Evolutionary conservation across 306 rosid genomes (phyloP), one percentile per base, ranked within the genome.

Genomic region (Prunus salicina): DNA sequence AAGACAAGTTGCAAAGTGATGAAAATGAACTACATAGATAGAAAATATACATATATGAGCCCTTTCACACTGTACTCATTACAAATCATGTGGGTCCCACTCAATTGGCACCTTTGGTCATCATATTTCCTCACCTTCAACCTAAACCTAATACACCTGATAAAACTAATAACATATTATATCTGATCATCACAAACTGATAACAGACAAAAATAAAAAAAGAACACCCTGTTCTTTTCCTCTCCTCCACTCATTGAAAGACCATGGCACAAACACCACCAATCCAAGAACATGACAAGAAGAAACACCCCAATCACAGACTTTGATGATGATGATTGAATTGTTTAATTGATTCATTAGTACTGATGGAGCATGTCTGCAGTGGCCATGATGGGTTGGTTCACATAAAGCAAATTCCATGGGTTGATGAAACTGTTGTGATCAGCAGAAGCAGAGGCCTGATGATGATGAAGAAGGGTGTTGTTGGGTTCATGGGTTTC

Each of bases 351-450:
- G 30, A 19, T 71, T 79, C 78, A 12, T 14, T 81, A 87, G 77
- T 88, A 87, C 73, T 60, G 86, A 73, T 60, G 85, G 71, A 88
- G 81, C 81, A 93, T 87, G 77, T 89, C 86, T 12, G 90, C 84
- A 34, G 90, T 66, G 47, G 91, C 94, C 89, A 82, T 73, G 64
- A 94, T 87, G 76, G 97, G 97, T 65, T 89, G 98, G 72, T 87
- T 90, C 12, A 77, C 72, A 61, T 67, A 68, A 9, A 82, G 57
- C 82, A 89, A 52, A 82, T 87, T 88, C 84, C 81, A 69, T 32
- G 87, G 84, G 68, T 85, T 84, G 81, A 86, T 75, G 76, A 80
- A 88, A 62, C 56, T 80, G 7, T 60, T 16, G 14, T 74, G 69
- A 12, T 84, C 85, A 3, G 76, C 72, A 61, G 43, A 38, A 38